Percentiles rank a stretch among this genome's conserved stretches.
phyloP scores from a whole-genome alignment of 371 early-diverging fungal genomes.

The Mortierella sp. region DNA sequence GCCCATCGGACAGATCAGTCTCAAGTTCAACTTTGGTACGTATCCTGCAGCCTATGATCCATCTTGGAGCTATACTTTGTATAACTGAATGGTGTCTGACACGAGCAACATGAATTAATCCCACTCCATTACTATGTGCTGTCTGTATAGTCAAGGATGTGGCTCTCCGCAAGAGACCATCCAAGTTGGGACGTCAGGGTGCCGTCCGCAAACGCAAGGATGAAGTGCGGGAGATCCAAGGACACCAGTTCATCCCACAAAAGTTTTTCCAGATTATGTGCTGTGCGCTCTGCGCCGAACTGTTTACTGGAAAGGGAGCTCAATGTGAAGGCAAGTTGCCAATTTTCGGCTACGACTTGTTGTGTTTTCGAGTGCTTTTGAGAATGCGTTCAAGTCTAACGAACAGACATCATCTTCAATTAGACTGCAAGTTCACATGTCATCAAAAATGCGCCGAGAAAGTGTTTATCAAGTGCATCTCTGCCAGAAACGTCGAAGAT shows the following conservation, averaged over 20 bases:
- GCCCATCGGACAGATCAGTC: constrained; percentile 86
- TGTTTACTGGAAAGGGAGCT: constrained; percentile 85
- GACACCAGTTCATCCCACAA: constrained; percentile 88
- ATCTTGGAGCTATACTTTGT: constrained; percentile 74
- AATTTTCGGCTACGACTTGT: too few species aligned
- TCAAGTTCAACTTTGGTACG: constrained; percentile 80
- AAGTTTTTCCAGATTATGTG: constrained; percentile 92
- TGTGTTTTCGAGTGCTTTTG: neutral
- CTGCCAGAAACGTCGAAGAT: constrained; percentile 59
- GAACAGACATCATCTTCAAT: neutral
- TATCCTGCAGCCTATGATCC: constrained; percentile 86
- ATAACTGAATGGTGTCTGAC: constrained; percentile 74
- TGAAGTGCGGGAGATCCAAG: constrained; percentile 79
- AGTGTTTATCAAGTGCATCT: constrained; percentile 82
- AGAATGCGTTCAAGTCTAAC: constrained; percentile 36
- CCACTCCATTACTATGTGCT: neutral
- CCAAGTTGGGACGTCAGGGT: constrained; percentile 83
- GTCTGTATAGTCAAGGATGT: constrained; percentile 51
- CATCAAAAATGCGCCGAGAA: constrained; percentile 81
- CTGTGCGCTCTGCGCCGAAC: constrained; percentile 92
- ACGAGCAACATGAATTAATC: constrained; percentile 62
- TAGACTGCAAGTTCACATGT: constrained; percentile 89
- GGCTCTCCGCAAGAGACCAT: constrained; percentile 64
- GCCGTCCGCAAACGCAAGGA: constrained; percentile 89
- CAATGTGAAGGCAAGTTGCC: constrained; percentile 78